A percentile compares a stretch with the other conserved stretches of the same genome.
Conservation (phyloP, 495 filamentous ascomycete species). For the Penicillium cataractarum region DNA sequence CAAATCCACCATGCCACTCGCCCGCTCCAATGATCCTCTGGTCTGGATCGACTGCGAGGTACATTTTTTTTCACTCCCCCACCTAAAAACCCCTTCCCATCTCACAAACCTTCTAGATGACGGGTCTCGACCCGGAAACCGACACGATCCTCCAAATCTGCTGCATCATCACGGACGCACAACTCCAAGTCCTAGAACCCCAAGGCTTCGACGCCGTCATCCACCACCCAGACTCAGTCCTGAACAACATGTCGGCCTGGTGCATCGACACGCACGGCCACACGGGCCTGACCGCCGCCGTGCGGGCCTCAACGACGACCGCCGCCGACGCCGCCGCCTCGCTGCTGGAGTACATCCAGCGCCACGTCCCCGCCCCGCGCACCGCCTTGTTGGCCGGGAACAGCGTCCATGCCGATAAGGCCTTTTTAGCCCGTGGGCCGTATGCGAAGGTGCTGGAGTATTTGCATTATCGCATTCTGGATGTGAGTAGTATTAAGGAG, state of each 20-base stretch:
- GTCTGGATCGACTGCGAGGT: constrained; percentile 95
- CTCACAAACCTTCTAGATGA: constrained; percentile 69
- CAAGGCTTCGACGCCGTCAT: constrained; percentile 80
- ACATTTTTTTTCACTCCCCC: constrained; percentile 12
- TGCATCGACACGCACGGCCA: constrained; percentile 65
- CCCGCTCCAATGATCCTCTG: constrained; percentile 61
- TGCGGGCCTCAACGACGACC: constrained; percentile 72
- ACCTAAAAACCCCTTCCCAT: background rate
- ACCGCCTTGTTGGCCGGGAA: constrained; percentile 84
- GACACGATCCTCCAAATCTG: constrained; percentile 92
- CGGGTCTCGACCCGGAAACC: constrained; percentile 75
- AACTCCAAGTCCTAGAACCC: constrained; percentile 75
- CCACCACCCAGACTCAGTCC: constrained; percentile 68
- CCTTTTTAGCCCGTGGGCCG: constrained; percentile 74
- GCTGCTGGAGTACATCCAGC: constrained; percentile 77
- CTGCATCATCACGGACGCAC: constrained; percentile 85
- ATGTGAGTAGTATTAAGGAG: constrained; percentile 91
- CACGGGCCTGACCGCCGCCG: constrained; percentile 79
- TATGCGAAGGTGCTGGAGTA: constrained; percentile 73
- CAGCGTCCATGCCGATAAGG: constrained; percentile 85
- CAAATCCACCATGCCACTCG: constrained; percentile 42
- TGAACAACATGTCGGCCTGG: constrained; percentile 79
- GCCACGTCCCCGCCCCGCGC: constrained; percentile 63
- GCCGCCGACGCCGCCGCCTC: constrained; percentile 70
- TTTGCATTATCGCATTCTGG: constrained; percentile 86